phyloP scores from a whole-genome alignment of 2,329 filamentous ascomycete species.

The Geosmithia flava region DNA sequence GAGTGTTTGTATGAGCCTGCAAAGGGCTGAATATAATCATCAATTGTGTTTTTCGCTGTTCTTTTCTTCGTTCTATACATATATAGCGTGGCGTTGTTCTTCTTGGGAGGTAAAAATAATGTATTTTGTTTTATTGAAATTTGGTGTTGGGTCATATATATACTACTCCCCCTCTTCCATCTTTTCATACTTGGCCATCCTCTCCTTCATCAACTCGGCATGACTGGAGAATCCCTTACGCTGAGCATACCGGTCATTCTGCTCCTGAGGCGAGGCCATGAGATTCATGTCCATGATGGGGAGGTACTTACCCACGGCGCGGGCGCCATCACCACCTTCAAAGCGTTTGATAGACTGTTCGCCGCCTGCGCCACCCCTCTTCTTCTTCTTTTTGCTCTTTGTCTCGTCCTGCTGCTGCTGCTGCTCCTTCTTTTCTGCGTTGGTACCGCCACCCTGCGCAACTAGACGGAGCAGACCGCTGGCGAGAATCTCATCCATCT shows the following conservation, averaged over 20 bases:
- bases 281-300: slow-evolving; percentile 38
- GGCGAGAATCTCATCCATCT: slow-evolving; percentile 82
- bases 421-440: background rate
- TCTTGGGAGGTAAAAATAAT: background rate
- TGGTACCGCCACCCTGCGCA: background rate
- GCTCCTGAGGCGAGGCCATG: slow-evolving; percentile 37
- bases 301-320: slow-evolving; percentile 39
- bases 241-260: slow-evolving; percentile 50
- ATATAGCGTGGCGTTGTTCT: slow-evolving; percentile 1
- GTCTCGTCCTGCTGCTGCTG: background rate
- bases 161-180: slow-evolving; percentile 8
- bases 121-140: background rate
- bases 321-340: slow-evolving; percentile 40
- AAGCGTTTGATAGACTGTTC: slow-evolving; percentile 1
- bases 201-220: slow-evolving; percentile 30
- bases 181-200: slow-evolving; percentile 15
- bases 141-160: too few species aligned
- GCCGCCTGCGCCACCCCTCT: background rate
- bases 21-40: slow-evolving; percentile 10
- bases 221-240: slow-evolving; percentile 43
- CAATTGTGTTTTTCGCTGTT: background rate
- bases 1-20: slow-evolving; percentile 60
- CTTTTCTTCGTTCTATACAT: too few species aligned
- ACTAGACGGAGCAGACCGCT: slow-evolving; percentile 58
- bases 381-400: slow-evolving; percentile 1